Percentiles rank a stretch among this genome's conserved stretches.
These are phyloP conservation scores for Epithele typhae DNA, from an alignment of 768 basidiomycete species.

Conservation along the genomic window DNA sequence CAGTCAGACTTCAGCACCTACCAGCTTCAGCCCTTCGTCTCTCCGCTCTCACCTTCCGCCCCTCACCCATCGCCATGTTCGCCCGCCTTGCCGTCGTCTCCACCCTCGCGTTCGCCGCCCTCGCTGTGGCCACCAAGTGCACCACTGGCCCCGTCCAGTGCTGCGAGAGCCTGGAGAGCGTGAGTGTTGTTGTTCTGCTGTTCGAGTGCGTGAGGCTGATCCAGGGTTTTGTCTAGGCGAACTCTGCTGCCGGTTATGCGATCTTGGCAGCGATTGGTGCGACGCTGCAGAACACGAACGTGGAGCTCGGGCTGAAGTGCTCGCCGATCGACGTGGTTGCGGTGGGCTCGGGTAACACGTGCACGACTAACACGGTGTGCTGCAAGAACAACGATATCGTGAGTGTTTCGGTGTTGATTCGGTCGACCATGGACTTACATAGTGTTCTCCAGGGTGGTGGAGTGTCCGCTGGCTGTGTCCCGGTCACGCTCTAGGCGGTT, in stretches of 20 bases:
- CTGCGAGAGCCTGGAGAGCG: conserved; percentile 6
- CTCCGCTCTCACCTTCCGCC: background rate
- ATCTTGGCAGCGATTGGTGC: conserved; percentile 9
- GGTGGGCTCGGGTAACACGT: conserved; percentile 1
- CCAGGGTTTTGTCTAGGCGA: background rate
- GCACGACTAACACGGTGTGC: conserved; percentile 22
- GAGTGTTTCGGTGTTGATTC: background rate
- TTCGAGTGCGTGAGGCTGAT: background rate
- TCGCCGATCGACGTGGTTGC: conserved; percentile 3
- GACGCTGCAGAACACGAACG: conserved; percentile 6
- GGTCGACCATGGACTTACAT: background rate
- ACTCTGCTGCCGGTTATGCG: background rate
- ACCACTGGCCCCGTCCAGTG: conserved; percentile 8
- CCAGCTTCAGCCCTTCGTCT: background rate
- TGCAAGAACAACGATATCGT: conserved; percentile 24
- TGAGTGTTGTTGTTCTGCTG: background rate
- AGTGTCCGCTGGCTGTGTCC: conserved; percentile 10
- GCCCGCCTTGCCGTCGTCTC: conserved; percentile 1
- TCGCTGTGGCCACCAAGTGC: conserved; percentile 3
- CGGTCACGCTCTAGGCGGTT: conserved; percentile 1
- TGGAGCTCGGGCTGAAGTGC: conserved; percentile 19
- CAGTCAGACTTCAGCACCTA: too few relatives aligned
- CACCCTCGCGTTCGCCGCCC: conserved; percentile 3
- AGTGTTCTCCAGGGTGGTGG: conserved; percentile 13
- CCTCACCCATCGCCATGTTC: background rate